Conservation (phyloP, 2,329 filamentous ascomycete genomes). For the Neobulgaria alba region DNA sequence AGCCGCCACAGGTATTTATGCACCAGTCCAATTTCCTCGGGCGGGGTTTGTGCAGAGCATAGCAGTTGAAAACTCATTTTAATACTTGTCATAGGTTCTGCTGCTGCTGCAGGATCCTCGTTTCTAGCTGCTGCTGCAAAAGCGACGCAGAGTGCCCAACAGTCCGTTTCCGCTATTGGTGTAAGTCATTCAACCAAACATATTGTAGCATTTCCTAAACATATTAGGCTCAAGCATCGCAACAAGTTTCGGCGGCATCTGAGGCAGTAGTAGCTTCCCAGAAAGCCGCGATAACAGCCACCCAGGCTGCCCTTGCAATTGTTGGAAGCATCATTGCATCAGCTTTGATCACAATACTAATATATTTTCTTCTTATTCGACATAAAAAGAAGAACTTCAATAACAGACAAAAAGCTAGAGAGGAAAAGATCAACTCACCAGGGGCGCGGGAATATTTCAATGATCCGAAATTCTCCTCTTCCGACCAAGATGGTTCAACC, state of each 20-base stretch:
- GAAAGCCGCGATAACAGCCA: constrained; percentile 33
- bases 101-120: constrained; percentile 23
- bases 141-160: constrained; percentile 16
- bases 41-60: too few relatives aligned
- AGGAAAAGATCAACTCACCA: constrained; percentile 6
- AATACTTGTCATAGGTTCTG: constrained; percentile 18
- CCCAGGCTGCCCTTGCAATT: constrained; percentile 35
- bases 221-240: constrained; percentile 17
- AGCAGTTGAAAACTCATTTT: constrained; percentile 1
- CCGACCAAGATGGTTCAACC: constrained; percentile 14
- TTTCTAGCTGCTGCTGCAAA: constrained; percentile 22
- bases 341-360: constrained; percentile 32
- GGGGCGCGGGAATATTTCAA: constrained; percentile 7
- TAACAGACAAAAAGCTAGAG: constrained; percentile 8
- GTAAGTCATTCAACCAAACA: constrained; percentile 10
- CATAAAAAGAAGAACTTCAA: constrained; percentile 19
- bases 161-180: constrained; percentile 12
- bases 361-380: constrained; percentile 32
- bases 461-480: constrained; percentile 18
- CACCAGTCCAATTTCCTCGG: too few relatives aligned
- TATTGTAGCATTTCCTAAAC: constrained; percentile 1
- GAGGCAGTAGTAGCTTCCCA: constrained; percentile 24
- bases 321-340: constrained; percentile 36
- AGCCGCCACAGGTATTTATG: constrained; percentile 21
- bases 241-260: constrained; percentile 15